Conservation (phyloP, 1,284 basidiomycete genomes). For the Rhodotorula sp. region DNA sequence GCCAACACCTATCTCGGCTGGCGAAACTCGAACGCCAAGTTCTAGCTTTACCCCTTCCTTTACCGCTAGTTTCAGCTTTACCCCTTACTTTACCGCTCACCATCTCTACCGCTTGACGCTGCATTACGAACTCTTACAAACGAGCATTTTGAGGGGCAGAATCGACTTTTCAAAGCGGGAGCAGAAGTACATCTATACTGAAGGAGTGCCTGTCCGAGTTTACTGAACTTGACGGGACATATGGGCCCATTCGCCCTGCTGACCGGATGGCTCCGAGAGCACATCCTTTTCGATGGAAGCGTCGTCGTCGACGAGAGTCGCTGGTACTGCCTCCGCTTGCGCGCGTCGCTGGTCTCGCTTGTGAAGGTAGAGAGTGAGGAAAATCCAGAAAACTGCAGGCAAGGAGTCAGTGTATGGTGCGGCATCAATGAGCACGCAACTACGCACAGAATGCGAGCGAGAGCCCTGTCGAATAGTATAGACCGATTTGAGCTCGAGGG, state of each 20-base stretch:
- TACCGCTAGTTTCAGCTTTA: conserved; percentile 1
- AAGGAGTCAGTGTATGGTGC: not conserved
- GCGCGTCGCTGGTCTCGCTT: conserved; percentile 8
- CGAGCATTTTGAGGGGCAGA: no score
- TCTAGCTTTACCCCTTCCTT: not conserved
- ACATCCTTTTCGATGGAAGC: not conserved
- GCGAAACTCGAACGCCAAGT: conserved; percentile 11
- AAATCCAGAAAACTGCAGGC: conserved; percentile 1
- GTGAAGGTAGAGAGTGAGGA: conserved; percentile 7
- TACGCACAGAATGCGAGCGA: not conserved
- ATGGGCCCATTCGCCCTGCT: not conserved
- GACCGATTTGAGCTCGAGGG: conserved; percentile 44
- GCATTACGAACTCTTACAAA: no score
- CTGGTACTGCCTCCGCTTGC: not conserved
- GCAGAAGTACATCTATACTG: not conserved
- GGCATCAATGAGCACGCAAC: no score
- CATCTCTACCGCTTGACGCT: no score
- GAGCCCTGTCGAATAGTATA: conserved; percentile 40
- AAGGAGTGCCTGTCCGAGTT: no score
- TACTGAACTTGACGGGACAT: not conserved
- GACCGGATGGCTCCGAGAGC: not conserved
- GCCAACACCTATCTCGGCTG: conserved; percentile 23
- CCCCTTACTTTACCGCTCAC: no score
- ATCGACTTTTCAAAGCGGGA: no score
- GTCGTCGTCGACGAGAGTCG: not conserved